phyloP scores from a whole-genome alignment of 352 stramenopile species.

The Saprolegnia parasitica region DNA sequence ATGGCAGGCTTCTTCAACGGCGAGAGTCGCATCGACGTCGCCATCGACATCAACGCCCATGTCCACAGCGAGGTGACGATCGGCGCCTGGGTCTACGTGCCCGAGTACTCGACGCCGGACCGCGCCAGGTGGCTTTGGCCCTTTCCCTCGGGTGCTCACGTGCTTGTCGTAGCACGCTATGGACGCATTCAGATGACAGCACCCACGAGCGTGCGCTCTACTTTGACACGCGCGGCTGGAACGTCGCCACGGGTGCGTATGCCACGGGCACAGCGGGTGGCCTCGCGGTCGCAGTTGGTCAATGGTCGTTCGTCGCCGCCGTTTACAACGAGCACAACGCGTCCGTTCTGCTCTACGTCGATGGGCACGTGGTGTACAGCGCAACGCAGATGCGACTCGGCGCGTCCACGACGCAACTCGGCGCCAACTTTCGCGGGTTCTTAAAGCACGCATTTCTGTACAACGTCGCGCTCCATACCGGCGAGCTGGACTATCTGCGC shows the following conservation, averaged over 20 bases:
- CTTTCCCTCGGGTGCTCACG: too few species aligned
- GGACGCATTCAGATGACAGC: conserved; percentile 5
- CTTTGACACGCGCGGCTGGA: neutral
- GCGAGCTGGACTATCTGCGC: conserved; percentile 22
- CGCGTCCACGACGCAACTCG: neutral
- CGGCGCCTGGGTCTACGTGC: conserved; percentile 23
- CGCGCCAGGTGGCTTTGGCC: neutral
- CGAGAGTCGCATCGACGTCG: conserved; percentile 18
- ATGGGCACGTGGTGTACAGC: neutral
- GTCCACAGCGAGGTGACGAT: conserved; percentile 18
- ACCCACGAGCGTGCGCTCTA: neutral
- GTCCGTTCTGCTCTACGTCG: conserved; percentile 19
- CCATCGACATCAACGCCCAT: conserved; percentile 20
- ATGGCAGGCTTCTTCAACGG: conserved; percentile 19
- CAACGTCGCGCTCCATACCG: conserved; percentile 9
- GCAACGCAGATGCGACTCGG: conserved; percentile 7
- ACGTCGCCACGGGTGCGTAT: neutral
- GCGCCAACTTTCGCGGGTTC: conserved; percentile 14
- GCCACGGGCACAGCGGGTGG: neutral
- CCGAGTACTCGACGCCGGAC: neutral
- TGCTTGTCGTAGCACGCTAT: neutral
- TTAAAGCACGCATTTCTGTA: conserved; percentile 27
- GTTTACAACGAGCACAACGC: conserved; percentile 7
- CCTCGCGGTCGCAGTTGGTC: neutral
- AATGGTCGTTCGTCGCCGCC: conserved; percentile 21